Base-by-base conservation (phyloP, 305 asterid species). In the Solanum chacoense region DNA sequence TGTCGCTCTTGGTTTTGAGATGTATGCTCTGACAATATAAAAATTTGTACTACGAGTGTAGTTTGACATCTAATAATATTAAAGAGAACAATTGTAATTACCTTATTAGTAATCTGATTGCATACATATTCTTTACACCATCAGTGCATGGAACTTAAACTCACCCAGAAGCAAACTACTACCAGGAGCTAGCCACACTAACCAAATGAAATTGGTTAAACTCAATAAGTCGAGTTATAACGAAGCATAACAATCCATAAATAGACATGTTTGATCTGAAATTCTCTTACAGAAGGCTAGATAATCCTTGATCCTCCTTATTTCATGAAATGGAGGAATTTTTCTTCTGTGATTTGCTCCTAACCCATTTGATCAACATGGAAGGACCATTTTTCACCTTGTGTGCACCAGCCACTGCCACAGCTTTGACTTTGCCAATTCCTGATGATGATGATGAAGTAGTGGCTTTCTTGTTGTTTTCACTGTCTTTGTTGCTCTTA, bases 331-430 rank as follows among this genome's bases (percentile, higher is more conserved):
- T 88, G 72, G 92, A 34, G 76, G 94, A 71, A 38, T 91, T 81
- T 88, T 95, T 96, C 95, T 93, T 95, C 83, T 93, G 97, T 91
- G 93, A 92, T 88, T 93, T 95, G 91, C 78, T 95, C 91, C 93
- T 95, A 42, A 94, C 92, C 98, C 98, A 95, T 91, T 94, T 96
- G 40, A 95, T 88, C 85, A 95, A 91, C 90, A 88, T 91, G n/a
- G 95, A 91, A n/a, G 94, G 93, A 87, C 96, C 89, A 67, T 85
- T 93, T 94, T 94, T 96, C 84, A 94, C 88, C 94, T 94, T 94
- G 5, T 92, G 93, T 9, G 96, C 96, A 59, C 94, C 94, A 4
- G 94, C 94, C 72, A 88, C 65, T 5, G 96, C 96, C 11, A 85
- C 93, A n/a, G 97, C 94, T 92, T 92, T 94, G 18, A 95, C 96